These are phyloP conservation scores for Phialocephala sp. DNA, from an alignment of 2,329 filamentous ascomycete genomes.

Conservation along the genomic window DNA sequence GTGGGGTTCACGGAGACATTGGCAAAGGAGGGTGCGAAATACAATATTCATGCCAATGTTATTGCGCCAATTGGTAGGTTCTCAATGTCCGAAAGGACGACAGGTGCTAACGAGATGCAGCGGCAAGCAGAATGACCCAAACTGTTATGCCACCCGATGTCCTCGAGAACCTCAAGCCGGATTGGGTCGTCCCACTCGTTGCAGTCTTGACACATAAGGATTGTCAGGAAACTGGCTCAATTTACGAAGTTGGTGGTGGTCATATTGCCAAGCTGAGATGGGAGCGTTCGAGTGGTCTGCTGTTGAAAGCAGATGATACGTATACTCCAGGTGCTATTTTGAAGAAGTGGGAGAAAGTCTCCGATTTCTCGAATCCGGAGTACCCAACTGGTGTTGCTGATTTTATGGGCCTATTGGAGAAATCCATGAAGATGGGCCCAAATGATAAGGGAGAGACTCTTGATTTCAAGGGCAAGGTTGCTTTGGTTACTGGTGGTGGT, in stretches of 20 bases:
- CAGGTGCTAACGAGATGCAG: conserved; percentile 48
- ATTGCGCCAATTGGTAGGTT: conserved; percentile 78
- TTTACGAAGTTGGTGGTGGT: conserved; percentile 93
- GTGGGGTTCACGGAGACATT: conserved; percentile 98
- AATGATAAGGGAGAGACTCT: conserved; percentile 76
- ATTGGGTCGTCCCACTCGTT: conserved; percentile 94
- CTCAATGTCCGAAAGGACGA: not conserved
- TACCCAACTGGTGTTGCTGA: conserved; percentile 87
- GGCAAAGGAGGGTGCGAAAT: conserved; percentile 96
- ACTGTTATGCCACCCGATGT: conserved; percentile 96
- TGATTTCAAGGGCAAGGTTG: conserved; percentile 84
- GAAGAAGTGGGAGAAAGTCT: conserved; percentile 87
- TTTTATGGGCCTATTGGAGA: conserved; percentile 84
- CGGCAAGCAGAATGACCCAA: conserved; percentile 93
- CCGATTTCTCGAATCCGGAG: conserved; percentile 83
- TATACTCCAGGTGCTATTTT: conserved; percentile 89
- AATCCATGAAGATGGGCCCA: conserved; percentile 77
- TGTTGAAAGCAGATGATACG: conserved; percentile 86
- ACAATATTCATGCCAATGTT: conserved; percentile 95
- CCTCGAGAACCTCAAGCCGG: conserved; percentile 76
- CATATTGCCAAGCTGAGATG: conserved; percentile 92
- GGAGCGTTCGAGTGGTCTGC: conserved; percentile 88
- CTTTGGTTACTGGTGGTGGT: conserved; percentile 85
- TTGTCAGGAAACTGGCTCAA: conserved; percentile 80
- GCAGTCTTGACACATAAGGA: conserved; percentile 87